A percentile compares a stretch with the other conserved stretches of the same genome.
phyloP scores from a whole-genome alignment of 1,139 yeast genomes.

The Suhomyces maxii region DNA sequence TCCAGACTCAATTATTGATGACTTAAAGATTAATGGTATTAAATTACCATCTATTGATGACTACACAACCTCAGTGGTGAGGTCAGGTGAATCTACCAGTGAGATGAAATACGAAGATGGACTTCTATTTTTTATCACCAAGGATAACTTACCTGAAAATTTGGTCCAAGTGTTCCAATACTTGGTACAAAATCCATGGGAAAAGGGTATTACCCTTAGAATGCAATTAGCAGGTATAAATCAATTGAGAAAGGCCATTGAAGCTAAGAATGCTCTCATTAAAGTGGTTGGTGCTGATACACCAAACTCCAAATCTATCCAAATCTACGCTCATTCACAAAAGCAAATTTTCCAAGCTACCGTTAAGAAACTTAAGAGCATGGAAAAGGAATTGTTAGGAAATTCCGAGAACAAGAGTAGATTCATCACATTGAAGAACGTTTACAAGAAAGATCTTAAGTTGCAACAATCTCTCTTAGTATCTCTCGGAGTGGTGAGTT shows the following conservation, averaged over 20 bases:
- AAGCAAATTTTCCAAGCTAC: constrained; percentile 44
- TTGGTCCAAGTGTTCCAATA: constrained; percentile 53
- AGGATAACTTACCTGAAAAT: constrained; percentile 42
- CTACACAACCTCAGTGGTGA: constrained; percentile 44
- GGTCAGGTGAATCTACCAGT: constrained; percentile 13
- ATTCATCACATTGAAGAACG: constrained; percentile 52
- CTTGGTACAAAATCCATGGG: constrained; percentile 47
- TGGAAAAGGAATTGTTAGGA: constrained; percentile 52
- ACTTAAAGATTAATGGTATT: constrained; percentile 40
- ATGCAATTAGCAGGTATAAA: constrained; percentile 61
- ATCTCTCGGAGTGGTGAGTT: constrained; percentile 56
- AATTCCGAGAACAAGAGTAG: constrained; percentile 39
- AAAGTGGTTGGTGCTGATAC: constrained; percentile 31
- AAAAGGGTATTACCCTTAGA: constrained; percentile 43
- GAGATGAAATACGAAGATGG: constrained; percentile 30
- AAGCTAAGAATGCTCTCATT: constrained; percentile 35
- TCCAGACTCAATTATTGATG: constrained; percentile 36
- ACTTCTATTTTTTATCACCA: constrained; percentile 42
- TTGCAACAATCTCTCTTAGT: constrained; percentile 58
- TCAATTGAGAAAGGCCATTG: constrained; percentile 54
- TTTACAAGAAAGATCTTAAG: constrained; percentile 53
- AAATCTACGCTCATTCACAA: constrained; percentile 40
- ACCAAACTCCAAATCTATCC: constrained; percentile 11
- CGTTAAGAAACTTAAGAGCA: constrained; percentile 46
- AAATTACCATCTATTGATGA: constrained; percentile 48